A percentile compares a stretch with the other conserved stretches of the same genome.
phyloP scores from a whole-genome alignment of 2,329 filamentous ascomycete species.

The Xenosphaeropsis pyriputrescens region DNA sequence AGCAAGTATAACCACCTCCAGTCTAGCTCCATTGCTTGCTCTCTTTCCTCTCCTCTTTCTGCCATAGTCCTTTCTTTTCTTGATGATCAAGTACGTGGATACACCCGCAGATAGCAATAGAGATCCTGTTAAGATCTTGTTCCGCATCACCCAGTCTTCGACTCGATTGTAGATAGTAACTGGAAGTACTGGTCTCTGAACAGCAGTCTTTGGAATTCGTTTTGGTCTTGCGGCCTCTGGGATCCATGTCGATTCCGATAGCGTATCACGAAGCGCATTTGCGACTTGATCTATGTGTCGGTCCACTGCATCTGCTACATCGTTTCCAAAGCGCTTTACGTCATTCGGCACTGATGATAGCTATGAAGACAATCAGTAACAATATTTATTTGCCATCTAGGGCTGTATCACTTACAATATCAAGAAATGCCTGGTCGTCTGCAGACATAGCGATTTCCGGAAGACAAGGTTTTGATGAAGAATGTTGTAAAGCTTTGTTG shows the following conservation, averaged over 20 bases:
- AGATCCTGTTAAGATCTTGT: slow-evolving; percentile 61
- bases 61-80: slow-evolving; percentile 39
- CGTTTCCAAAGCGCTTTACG: slow-evolving; percentile 53
- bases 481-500: slow-evolving; percentile 1
- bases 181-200: slow-evolving; percentile 19
- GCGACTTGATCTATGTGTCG: slow-evolving; percentile 67
- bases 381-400: not conserved
- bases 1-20: slow-evolving; percentile 77
- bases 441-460: slow-evolving; percentile 48
- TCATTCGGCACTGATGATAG: slow-evolving; percentile 46
- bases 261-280: slow-evolving; percentile 50
- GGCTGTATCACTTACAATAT: slow-evolving; percentile 44
- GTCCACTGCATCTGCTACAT: slow-evolving; percentile 70
- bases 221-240: slow-evolving; percentile 50
- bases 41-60: slow-evolving; percentile 62
- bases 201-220: slow-evolving; percentile 19
- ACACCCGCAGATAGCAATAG: slow-evolving; percentile 59
- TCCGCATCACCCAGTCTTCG: slow-evolving; percentile 55
- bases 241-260: slow-evolving; percentile 57
- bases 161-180: slow-evolving; percentile 31
- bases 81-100: slow-evolving; percentile 29
- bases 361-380: slow-evolving; percentile 18
- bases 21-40: slow-evolving; percentile 68
- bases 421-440: slow-evolving; percentile 66
- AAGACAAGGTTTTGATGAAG: not conserved